These are phyloP conservation scores for Chiua sp. DNA, from an alignment of 1,284 basidiomycete species.

Conservation along the genomic window DNA sequence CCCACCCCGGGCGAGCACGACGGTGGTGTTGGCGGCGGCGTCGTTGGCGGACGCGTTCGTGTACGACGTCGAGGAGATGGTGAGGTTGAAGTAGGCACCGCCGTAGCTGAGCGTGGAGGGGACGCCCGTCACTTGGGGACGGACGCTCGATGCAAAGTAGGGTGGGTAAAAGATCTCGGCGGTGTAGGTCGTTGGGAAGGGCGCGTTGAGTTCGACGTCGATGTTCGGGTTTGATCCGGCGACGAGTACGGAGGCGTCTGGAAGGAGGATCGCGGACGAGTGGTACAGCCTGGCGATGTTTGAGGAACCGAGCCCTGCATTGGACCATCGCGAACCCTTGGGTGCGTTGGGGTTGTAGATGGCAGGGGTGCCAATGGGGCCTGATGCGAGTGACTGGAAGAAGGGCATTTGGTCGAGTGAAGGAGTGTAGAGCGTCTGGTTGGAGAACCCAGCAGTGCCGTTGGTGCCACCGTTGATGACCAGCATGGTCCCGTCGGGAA, in stretches of 20 bases:
- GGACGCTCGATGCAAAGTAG: slow-evolving; percentile 72
- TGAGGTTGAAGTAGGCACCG: slow-evolving; percentile 77
- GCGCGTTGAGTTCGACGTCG: slow-evolving; percentile 72
- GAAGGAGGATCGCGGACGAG: slow-evolving; percentile 87
- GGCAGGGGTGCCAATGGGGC: slow-evolving; percentile 71
- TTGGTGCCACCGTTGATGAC: slow-evolving; percentile 81
- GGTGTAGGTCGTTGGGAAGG: slow-evolving; percentile 86
- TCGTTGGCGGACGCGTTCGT: slow-evolving; percentile 63
- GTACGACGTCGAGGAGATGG: slow-evolving; percentile 65
- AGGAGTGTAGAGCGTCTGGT: slow-evolving; percentile 54
- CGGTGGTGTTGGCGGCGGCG: slow-evolving; percentile 79
- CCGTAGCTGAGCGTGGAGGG: slow-evolving; percentile 84
- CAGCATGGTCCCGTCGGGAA: slow-evolving; percentile 78
- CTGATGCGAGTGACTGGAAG: slow-evolving; percentile 68
- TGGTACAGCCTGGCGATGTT: slow-evolving; percentile 85
- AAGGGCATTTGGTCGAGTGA: slow-evolving; percentile 58
- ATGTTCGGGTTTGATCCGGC: slow-evolving; percentile 95
- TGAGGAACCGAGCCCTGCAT: slow-evolving; percentile 63
- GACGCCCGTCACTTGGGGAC: slow-evolving; percentile 76
- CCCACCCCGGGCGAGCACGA: slow-evolving; percentile 84
- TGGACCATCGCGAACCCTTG: slow-evolving; percentile 75
- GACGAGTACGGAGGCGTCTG: slow-evolving; percentile 86
- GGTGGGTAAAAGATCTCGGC: slow-evolving; percentile 89
- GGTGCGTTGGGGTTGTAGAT: slow-evolving; percentile 78
- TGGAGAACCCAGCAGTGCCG: slow-evolving; percentile 78